Evolutionary conservation across 176 grass and related monocot genomes (phyloP).

Genomic region (Hyparrhenia diplandra): DNA sequence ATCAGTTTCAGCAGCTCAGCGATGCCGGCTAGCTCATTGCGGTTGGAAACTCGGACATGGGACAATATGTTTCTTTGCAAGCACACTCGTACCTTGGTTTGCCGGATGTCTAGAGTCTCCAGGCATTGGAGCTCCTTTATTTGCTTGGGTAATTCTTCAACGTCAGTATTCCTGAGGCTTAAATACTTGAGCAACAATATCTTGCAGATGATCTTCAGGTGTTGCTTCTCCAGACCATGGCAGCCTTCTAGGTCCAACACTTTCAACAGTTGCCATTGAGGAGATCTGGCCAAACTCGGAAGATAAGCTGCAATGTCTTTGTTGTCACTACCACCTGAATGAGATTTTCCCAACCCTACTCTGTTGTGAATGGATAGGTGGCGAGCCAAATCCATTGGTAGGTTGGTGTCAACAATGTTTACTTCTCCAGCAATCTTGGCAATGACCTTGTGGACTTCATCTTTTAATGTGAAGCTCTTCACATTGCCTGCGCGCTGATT

Average conservation of each 20-base stretch:
- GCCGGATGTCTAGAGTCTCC: slow-evolving; percentile 27
- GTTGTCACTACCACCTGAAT: no score
- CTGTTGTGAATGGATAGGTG: not conserved
- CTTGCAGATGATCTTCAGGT: slow-evolving; percentile 19
- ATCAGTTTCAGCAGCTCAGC: not conserved
- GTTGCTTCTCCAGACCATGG: not conserved
- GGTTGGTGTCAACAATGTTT: not conserved
- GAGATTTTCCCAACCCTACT: not conserved
- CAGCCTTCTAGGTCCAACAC: slow-evolving; percentile 38
- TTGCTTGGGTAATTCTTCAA: not conserved
- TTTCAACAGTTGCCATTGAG: not conserved
- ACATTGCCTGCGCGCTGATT: not conserved
- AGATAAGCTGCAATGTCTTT: not conserved
- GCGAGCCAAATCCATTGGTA: not conserved
- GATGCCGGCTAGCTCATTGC: not conserved
- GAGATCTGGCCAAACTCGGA: not conserved
- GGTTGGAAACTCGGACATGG: not conserved
- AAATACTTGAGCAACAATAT: slow-evolving; percentile 27
- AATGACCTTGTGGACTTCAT: not conserved
- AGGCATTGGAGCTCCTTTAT: slow-evolving; percentile 13
- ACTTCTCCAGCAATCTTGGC: not conserved
- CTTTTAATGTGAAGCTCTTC: not conserved
- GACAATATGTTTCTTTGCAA: not conserved
- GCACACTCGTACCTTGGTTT: slow-evolving; percentile 1
- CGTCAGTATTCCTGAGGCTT: slow-evolving; percentile 18